Evolutionary conservation across 2,329 filamentous ascomycete genomes (phyloP).

Genomic region (Colletotrichum lini): DNA sequence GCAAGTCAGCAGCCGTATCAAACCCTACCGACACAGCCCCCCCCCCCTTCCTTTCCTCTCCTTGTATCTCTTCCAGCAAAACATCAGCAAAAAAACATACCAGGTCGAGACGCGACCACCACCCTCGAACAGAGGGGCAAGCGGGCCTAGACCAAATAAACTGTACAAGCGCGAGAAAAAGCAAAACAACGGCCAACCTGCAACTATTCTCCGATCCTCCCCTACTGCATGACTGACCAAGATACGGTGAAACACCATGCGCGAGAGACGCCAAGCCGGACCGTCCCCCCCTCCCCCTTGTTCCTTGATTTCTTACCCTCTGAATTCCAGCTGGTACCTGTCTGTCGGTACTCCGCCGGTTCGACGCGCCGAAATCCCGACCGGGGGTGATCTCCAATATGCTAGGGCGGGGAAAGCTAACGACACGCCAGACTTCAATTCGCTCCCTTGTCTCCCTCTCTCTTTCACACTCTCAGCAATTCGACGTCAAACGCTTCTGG

Average conservation of each 20-base stretch:
- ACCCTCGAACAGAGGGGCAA: not conserved
- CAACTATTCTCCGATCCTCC: constrained; percentile 21
- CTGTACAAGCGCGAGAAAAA: constrained; percentile 10
- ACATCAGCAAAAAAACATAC: not conserved
- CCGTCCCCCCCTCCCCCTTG: not conserved
- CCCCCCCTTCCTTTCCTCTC: too few species aligned
- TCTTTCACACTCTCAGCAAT: not conserved
- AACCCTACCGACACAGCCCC: not conserved
- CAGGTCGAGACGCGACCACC: not conserved
- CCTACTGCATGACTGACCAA: not conserved
- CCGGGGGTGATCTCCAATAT: constrained; percentile 6
- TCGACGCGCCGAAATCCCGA: constrained; percentile 40
- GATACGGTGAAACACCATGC: not conserved
- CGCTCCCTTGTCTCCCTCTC: not conserved
- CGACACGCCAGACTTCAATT: constrained; percentile 27
- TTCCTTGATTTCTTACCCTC: not conserved
- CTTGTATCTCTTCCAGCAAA: not conserved
- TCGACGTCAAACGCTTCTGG: constrained; percentile 4
- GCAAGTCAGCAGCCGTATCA: not conserved
- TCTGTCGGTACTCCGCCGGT: constrained; percentile 31
- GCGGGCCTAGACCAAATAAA: not conserved
- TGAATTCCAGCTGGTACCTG: constrained; percentile 8
- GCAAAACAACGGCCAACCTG: not conserved
- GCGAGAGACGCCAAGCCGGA: constrained; percentile 5
- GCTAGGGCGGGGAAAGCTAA: constrained; percentile 12